Conservation (phyloP, 2,329 filamentous ascomycete species). For the Dendrostoma leiphaemia region DNA sequence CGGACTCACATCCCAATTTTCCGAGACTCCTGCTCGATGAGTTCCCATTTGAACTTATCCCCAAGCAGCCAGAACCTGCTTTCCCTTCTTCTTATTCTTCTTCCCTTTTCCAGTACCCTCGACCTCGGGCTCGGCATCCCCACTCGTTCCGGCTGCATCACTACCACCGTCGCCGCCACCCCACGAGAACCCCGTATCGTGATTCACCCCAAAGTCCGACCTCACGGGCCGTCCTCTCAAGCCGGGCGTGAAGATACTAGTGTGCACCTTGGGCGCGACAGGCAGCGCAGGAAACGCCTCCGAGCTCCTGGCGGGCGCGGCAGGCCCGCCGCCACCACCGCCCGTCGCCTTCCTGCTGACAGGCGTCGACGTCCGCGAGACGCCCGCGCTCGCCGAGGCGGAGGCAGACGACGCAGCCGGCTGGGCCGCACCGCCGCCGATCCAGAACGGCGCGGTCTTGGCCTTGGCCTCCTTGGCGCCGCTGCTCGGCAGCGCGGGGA, state of each 20-base stretch:
- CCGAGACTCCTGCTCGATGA: background rate
- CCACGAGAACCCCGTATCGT: conserved; percentile 55
- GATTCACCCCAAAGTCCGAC: conserved; percentile 45
- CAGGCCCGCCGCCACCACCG: conserved; percentile 6
- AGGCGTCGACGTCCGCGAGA: conserved; percentile 1
- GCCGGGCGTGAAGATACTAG: conserved; percentile 62
- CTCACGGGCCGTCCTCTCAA: conserved; percentile 45
- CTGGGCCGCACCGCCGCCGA: conserved; percentile 16
- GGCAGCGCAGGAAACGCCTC: conserved; percentile 84
- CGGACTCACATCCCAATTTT: background rate
- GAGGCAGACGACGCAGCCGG: background rate
- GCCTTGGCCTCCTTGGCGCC: conserved; percentile 2
- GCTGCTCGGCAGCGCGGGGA: conserved; percentile 41
- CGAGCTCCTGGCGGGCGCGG: conserved; percentile 29
- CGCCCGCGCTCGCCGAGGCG: background rate
- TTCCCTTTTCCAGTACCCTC: conserved; percentile 42
- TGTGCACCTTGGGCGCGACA: conserved; percentile 66
- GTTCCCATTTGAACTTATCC: too few species aligned
- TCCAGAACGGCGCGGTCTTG: conserved; percentile 22
- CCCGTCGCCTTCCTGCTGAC: conserved; percentile 4
- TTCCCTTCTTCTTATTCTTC: conserved; percentile 61
- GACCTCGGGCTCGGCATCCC: conserved; percentile 23
- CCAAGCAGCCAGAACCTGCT: conserved; percentile 61
- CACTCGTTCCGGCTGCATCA: conserved; percentile 24
- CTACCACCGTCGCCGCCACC: conserved; percentile 30